Evolutionary conservation across 2,329 filamentous ascomycete species (phyloP).

Genomic region (Penicillium sumatraense): DNA sequence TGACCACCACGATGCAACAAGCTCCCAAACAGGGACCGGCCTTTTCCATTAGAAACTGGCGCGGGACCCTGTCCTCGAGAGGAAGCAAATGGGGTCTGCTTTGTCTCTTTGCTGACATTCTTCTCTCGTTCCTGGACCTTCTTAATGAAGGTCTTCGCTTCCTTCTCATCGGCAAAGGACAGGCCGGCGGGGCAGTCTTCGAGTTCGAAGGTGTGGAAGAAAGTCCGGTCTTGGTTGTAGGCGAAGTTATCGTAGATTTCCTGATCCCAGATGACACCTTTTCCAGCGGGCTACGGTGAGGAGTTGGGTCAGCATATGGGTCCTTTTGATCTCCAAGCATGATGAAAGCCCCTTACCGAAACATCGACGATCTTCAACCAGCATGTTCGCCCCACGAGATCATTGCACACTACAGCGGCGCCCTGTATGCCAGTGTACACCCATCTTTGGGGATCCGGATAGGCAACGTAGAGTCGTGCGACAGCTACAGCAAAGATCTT

Average conservation of each 20-base stretch:
- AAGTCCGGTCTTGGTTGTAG: conserved; percentile 96
- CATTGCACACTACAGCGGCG: conserved; percentile 87
- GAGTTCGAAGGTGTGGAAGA: conserved; percentile 97
- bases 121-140: conserved; percentile 97
- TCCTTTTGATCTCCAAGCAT: conserved; percentile 1
- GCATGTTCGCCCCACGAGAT: conserved; percentile 91
- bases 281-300: conserved; percentile 65
- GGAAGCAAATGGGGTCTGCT: conserved; percentile 71
- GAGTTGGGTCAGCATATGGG: conserved; percentile 11
- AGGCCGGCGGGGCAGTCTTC: conserved; percentile 89
- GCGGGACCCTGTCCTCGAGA: conserved; percentile 53
- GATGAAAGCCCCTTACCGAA: conserved; percentile 68
- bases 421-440: conserved; percentile 92
- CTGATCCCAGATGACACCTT: conserved; percentile 94
- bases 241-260: conserved; percentile 94
- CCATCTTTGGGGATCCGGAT: conserved; percentile 86
- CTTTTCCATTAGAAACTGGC: conserved; percentile 49
- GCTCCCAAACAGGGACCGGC: conserved; percentile 56
- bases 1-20: conserved; percentile 56
- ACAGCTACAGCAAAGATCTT: conserved; percentile 97
- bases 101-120: conserved; percentile 88
- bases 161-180: conserved; percentile 95
- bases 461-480: conserved; percentile 88
- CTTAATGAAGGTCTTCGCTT: conserved; percentile 95
- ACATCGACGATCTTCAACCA: conserved; percentile 98